Conservation (phyloP, 2,329 filamentous ascomycete species). For the Colletotrichum sp. region DNA sequence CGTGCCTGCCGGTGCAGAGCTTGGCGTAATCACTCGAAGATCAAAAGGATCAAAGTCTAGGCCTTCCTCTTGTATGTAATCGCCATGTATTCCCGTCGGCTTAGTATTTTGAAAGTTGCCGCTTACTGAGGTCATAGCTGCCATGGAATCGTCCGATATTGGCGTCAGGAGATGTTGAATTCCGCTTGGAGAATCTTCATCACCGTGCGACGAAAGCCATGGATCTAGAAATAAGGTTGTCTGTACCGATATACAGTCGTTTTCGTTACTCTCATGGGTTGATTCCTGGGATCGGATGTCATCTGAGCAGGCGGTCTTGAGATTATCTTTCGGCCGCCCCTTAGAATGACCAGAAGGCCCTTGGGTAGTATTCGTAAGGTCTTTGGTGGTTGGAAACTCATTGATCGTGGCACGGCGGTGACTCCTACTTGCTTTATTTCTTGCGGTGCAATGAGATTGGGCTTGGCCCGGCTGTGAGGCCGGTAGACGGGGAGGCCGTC, state of each 20-base stretch:
- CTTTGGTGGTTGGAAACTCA: not conserved
- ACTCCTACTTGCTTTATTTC: not conserved
- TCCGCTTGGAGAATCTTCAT: not conserved
- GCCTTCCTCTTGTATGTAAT: not conserved
- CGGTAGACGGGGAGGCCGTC: not conserved
- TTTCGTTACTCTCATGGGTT: not conserved
- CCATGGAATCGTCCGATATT: not conserved
- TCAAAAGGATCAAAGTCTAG: not conserved
- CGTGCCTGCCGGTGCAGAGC: not conserved
- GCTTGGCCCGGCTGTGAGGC: not conserved
- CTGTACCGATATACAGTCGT: not conserved
- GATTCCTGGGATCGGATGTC: not conserved
- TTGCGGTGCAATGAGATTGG: not conserved
- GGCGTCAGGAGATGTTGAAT: not conserved
- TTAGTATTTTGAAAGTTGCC: not conserved
- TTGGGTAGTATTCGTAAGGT: not conserved
- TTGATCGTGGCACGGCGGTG: not conserved
- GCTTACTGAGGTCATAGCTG: not conserved
- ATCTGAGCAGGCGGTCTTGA: not conserved
- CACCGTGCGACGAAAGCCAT: not conserved
- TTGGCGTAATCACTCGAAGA: not conserved
- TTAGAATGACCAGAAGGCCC: not conserved
- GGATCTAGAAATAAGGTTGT: not conserved
- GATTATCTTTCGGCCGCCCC: not conserved
- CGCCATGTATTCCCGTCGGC: not conserved